Percentiles rank a stretch among this genome's conserved stretches.
Conservation (phyloP, 148 eudicot genomes). For the Spergularia marina region DNA sequence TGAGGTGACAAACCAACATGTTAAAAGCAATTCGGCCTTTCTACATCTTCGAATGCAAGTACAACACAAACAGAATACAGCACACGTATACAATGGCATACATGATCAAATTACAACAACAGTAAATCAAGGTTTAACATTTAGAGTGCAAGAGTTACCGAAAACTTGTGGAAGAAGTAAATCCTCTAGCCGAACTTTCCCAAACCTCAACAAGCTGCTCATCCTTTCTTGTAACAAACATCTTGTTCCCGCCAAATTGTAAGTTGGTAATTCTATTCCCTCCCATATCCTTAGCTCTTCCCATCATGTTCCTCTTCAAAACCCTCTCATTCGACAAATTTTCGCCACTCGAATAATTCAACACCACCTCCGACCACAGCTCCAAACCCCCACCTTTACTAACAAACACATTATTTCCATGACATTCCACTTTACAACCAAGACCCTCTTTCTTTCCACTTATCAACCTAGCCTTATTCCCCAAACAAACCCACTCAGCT, state of each 20-base stretch:
- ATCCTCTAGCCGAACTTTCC: conserved; percentile 53
- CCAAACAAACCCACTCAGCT: conserved; percentile 70
- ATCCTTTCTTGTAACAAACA: conserved; percentile 85
- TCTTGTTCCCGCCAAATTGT: conserved; percentile 83
- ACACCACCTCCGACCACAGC: conserved; percentile 65
- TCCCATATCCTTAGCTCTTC: conserved; percentile 66
- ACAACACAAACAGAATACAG: not conserved
- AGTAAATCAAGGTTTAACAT: not conserved
- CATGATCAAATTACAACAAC: not conserved
- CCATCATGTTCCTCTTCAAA: conserved; percentile 70
- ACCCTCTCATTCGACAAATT: conserved; percentile 42
- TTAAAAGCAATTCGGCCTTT: not conserved
- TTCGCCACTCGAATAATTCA: conserved; percentile 36
- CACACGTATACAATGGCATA: conserved; percentile 2
- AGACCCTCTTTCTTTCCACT: conserved; percentile 75
- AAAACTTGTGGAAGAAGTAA: conserved; percentile 17
- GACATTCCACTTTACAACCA: conserved; percentile 68
- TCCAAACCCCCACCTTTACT: conserved; percentile 73
- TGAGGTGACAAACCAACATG: not conserved
- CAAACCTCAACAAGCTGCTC: conserved; percentile 85
- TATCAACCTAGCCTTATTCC: conserved; percentile 44
- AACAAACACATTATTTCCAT: conserved; percentile 66
- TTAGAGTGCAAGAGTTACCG: not conserved
- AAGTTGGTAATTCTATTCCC: conserved; percentile 54
- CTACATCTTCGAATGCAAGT: not conserved